Base-by-base conservation (phyloP, 1,139 yeast genomes). In the Hemisphaericaspora subhashii region DNA sequence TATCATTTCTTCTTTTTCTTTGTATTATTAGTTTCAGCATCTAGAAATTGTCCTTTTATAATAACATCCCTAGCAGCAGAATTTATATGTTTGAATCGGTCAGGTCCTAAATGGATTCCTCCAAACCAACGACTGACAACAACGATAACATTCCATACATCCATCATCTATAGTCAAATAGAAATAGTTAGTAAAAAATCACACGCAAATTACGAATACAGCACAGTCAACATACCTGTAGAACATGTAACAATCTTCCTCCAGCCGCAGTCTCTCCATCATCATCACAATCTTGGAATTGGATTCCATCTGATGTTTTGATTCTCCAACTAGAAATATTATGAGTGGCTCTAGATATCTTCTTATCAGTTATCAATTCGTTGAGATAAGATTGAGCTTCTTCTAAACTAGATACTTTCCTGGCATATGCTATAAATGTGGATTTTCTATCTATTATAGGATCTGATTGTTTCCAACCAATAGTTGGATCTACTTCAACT, bases 211-310 rank as follows among this genome's bases (percentile, higher is more conserved):
- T n/a, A 37, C n/a, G 16, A 32, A 10, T 12, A 15, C 4, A n/a
- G n/a, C n/a, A n/a, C n/a, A n/a, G n/a, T n/a, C 16, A 17, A 68
- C 78, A 46, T 54, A 81, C 78, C 35, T 87, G 80, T 45, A 90
- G 64, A 39, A 90, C 64, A 66, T 89, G 97, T 41, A 89, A 62
- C 68, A 90, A 66, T 43, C 97, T 67, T 5, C 94, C 81, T 4
- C 99, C 98, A 0, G 98, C 96, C 0, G 98, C 98, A 0, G 95
- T 76, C 56, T 92, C 99, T 3, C 98, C 98, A 57, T 92, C 98
- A 57, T 94, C 98, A 53, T 92, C 98, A 54, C 86, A 88, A 54
- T 92, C 98, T 52, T 86, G 92, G 42, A 71, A 75, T 33, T 74
- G 71, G 0, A 81, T 74, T 0, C 80, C 83, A 23, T 74, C 67